Conservation (phyloP, 768 basidiomycete species). For the Agaricus subrufescens region DNA sequence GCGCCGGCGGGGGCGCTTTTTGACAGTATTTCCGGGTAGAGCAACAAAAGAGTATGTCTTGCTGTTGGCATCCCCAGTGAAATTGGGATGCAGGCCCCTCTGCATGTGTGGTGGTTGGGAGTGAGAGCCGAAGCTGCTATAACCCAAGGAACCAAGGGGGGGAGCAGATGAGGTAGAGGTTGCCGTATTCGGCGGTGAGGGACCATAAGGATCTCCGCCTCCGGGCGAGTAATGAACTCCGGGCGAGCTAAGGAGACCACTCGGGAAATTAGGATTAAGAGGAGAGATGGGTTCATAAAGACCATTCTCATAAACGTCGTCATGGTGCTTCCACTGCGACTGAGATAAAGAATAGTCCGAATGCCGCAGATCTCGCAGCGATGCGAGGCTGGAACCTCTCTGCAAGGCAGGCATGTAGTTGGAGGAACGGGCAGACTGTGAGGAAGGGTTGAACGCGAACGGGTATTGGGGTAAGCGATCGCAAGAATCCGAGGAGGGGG, state of each 20-base stretch:
- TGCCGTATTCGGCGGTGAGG: slow-evolving; percentile 59
- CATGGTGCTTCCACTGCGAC: slow-evolving; percentile 34
- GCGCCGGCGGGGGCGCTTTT: slow-evolving; percentile 78
- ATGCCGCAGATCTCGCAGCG: slow-evolving; percentile 39
- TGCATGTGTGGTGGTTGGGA: slow-evolving; percentile 24
- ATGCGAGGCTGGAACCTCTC: slow-evolving; percentile 40
- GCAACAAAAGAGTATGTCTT: slow-evolving; percentile 84
- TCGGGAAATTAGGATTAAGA: slow-evolving; percentile 48
- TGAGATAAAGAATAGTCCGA: slow-evolving; percentile 29
- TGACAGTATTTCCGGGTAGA: slow-evolving; percentile 74
- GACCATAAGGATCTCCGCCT: slow-evolving; percentile 49
- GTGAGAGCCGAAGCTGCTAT: slow-evolving; percentile 21
- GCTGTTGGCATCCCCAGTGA: slow-evolving; percentile 35
- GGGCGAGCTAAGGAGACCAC: slow-evolving; percentile 29
- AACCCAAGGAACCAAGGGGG: slow-evolving; percentile 21
- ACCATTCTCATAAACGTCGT: slow-evolving; percentile 25
- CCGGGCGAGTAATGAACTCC: slow-evolving; percentile 42
- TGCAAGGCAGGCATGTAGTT: slow-evolving; percentile 40
- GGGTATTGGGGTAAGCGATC: slow-evolving; percentile 28
- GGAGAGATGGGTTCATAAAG: slow-evolving; percentile 52
- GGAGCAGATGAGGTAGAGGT: slow-evolving; percentile 52
- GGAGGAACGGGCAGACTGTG: slow-evolving; percentile 27
- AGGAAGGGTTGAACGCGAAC: slow-evolving; percentile 33
- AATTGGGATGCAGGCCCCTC: slow-evolving; percentile 23
- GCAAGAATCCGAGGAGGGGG: slow-evolving; percentile 26